Percentiles rank a stretch among this genome's conserved stretches.
Evolutionary conservation across 148 eudicot species (phyloP).

Genomic region (Diospyros lotus): DNA sequence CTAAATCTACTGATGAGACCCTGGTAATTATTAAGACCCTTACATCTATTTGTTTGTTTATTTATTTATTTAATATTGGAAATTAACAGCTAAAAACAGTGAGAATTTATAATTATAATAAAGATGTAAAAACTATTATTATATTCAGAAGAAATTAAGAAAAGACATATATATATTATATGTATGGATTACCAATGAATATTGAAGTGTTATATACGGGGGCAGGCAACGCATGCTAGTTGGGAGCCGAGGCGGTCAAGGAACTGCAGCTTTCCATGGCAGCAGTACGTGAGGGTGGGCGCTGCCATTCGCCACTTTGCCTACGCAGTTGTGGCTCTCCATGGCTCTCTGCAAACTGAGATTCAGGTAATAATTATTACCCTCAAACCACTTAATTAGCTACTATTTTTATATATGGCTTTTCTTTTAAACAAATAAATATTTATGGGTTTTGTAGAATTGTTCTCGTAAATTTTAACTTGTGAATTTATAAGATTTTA

Average conservation of each 20-base stretch:
- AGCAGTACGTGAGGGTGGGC: slow-evolving; percentile 81
- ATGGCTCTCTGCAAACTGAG: slow-evolving; percentile 86
- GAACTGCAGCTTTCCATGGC: slow-evolving; percentile 61
- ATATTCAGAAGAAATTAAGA: too few relatives aligned
- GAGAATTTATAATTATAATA: too few relatives aligned
- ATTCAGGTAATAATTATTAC: slow-evolving; percentile 49
- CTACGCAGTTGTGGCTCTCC: slow-evolving; percentile 80
- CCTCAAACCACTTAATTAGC: too few relatives aligned
- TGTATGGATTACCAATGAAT: too few relatives aligned
- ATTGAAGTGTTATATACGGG: too few relatives aligned
- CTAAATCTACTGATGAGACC: slow-evolving; percentile 68
- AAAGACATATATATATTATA: too few relatives aligned
- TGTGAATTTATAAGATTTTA: too few relatives aligned
- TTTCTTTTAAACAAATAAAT: too few relatives aligned
- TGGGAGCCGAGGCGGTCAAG: slow-evolving; percentile 87
- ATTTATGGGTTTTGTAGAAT: too few relatives aligned
- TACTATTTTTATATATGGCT: too few relatives aligned
- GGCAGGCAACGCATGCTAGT: slow-evolving; percentile 84
- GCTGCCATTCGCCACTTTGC: slow-evolving; percentile 83
- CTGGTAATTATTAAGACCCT: slow-evolving; percentile 33
- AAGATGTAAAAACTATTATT: too few relatives aligned
- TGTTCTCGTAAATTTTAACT: too few relatives aligned
- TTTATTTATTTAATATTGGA: background rate
- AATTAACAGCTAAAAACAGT: background rate
- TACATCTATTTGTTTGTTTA: background rate